Base-by-base conservation (phyloP, 257 asterid species). In the Cynanchum wilfordii region DNA sequence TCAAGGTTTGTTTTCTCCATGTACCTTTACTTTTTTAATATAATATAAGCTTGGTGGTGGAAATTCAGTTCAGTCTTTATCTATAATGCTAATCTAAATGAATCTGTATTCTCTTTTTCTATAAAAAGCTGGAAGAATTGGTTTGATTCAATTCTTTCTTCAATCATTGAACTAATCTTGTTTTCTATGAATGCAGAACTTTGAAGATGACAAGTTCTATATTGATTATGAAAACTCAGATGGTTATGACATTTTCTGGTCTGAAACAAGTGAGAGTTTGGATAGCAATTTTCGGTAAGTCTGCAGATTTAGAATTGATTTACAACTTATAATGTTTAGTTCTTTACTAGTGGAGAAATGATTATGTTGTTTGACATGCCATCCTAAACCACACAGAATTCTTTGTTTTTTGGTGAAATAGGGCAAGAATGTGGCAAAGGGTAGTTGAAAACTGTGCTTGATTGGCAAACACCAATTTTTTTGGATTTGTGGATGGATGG, bases 1-100 rank as follows among this genome's bases (percentile, higher is more conserved):
- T 76, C 40, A 51, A 81, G 93, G 96, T 89, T 67, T 66, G 73
- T 73, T 50, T 71, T 62, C 36, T 38, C 40, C 25, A 20, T n/a
- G n/a, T 51, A 51, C 56, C 64, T 30, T 4, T 7, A 1, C 20
- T 54, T 59, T 30, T 49, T n/a, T 0, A 19, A 40, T 13, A 47
- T 45, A 10, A 60, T 33, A 52, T 29, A 60, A 49, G 5, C 42
- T 22, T 11, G 25, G 13, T 11, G 25, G 13, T 44, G 22, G 52
- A 33, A 24, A 36, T 16, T 57, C 59, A 40, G 65, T 8, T n/a
- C 47, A 42, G 47, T 42, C 47, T 42, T 44, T 27, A 24, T 36
- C 30, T 3, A 15, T 55, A 42, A 42, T 42, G 47, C 10, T 11
- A 40, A 40, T 7, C 47, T 10, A 42, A 42, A 42, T 42, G 47